Evolutionary conservation across 345 rosid genomes (phyloP), one percentile per base, ranked within the genome.

Genomic region (Aquilaria yunnanensis): DNA sequence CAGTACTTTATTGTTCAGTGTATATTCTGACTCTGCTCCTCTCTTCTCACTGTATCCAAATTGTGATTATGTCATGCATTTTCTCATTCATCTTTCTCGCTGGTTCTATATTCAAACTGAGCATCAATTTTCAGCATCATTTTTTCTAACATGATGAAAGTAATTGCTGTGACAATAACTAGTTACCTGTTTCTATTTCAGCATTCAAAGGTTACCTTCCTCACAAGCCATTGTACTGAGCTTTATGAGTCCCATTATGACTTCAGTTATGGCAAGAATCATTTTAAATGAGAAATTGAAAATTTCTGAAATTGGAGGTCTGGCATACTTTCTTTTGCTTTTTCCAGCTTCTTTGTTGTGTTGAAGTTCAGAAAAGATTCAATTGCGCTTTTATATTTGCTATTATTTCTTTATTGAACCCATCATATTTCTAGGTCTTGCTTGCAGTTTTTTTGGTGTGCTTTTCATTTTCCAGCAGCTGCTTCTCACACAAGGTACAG

Each of bases 401-500:
- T 5, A 37, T 76, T 58, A 61, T 30, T 74, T 62, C 51, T 60
- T 66, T 61, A 12, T 67, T 77, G 29, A 60, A 57, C 54, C 58
- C 47, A 11, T 13, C 61, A 57, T 31, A 51, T 75, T 75, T 74
- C 54, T 79, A 92, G 98, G 96, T 71, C 88, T 92, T 77, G 93
- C 89, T 67, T 89, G 92, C 82, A 89, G 95, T 70, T 87, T 85
- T 80, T 82, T 84, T 58, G 98, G 98, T 5, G 75, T 89, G 64
- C 88, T 92, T 69, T 85, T 87, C 75, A 84, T 85, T 73, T 92
- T 77, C 54, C 89, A 77, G 67, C 91, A 75, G 71, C 76, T 76
- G 60, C 81, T 89, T 70, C 73, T 77, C 57, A 77, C 86, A 67
- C 91, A 89, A 92, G 96, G 96, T 92, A 92, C 78, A 85, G 88